Percentiles rank a stretch among this genome's conserved stretches.
Conservation (phyloP, 768 basidiomycete species). For the Suillus alpinus region DNA sequence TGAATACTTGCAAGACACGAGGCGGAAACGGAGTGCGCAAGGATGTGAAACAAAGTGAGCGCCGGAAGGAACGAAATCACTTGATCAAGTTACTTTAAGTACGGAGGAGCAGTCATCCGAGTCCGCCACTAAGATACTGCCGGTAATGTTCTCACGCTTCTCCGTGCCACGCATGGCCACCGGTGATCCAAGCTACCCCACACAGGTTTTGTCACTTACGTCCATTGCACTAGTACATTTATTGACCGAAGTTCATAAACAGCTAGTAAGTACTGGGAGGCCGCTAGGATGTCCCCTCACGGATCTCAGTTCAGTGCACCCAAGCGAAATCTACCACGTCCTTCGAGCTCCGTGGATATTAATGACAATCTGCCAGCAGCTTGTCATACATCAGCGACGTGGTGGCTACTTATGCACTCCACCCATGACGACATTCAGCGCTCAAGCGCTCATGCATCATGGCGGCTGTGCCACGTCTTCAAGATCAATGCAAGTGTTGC, state of each 20-base stretch:
- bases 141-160: slow-evolving; percentile 7
- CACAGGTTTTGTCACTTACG: not conserved
- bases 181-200: not conserved
- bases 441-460: too few relatives aligned
- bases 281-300: not conserved
- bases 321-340: not conserved
- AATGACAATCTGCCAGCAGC: not conserved
- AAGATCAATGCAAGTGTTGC: not conserved
- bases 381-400: not conserved
- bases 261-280: not conserved
- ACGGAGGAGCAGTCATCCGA: not conserved
- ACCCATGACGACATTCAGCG: too few relatives aligned
- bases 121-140: not conserved
- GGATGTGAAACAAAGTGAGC: slow-evolving; percentile 2
- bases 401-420: not conserved
- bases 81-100: not conserved
- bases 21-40: not conserved
- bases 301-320: not conserved
- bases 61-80: not conserved
- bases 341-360: not conserved
- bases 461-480: not conserved
- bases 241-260: not conserved
- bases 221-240: not conserved
- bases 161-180: not conserved
- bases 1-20: not conserved